phyloP scores from a whole-genome alignment of 2,329 filamentous ascomycete genomes.

The Colletotrichum liriopes region DNA sequence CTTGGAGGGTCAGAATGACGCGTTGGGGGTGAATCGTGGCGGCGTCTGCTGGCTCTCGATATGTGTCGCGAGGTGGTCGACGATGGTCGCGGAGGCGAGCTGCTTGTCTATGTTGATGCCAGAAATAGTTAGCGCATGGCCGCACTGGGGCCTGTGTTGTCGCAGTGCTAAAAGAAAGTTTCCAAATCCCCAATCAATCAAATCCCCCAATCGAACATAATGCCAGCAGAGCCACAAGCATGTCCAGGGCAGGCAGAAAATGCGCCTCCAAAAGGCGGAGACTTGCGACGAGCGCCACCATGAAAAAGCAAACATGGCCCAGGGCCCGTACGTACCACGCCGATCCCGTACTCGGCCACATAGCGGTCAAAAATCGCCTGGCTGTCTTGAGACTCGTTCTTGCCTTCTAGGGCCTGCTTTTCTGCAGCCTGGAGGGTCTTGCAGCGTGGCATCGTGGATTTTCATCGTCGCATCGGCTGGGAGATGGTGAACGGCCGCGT shows the following conservation, averaged over 20 bases:
- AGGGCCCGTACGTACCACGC: slow-evolving; percentile 53
- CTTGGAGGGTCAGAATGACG: slow-evolving; percentile 11
- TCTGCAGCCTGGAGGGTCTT: slow-evolving; percentile 50
- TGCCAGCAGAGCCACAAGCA: slow-evolving; percentile 33
- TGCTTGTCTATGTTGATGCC: slow-evolving; percentile 38
- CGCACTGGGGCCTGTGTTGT: slow-evolving; percentile 33
- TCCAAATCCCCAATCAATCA: slow-evolving; percentile 15
- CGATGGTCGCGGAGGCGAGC: slow-evolving; percentile 36
- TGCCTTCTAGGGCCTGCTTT: slow-evolving; percentile 49
- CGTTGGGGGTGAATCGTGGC: slow-evolving; percentile 1
- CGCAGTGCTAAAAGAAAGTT: slow-evolving; percentile 31
- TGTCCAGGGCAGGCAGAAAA: slow-evolving; percentile 19
- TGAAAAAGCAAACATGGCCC: slow-evolving; percentile 32
- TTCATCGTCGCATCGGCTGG: slow-evolving; percentile 15
- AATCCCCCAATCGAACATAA: slow-evolving; percentile 18
- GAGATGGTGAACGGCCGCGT: neutral
- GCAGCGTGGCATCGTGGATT: slow-evolving; percentile 49
- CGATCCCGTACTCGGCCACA: slow-evolving; percentile 56
- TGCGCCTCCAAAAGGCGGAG: slow-evolving; percentile 6
- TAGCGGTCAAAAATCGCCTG: slow-evolving; percentile 58
- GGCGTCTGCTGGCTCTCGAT: slow-evolving; percentile 5
- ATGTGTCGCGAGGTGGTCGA: slow-evolving; percentile 15
- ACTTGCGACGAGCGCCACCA: slow-evolving; percentile 35
- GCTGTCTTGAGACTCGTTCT: slow-evolving; percentile 61
- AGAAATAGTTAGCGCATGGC: slow-evolving; percentile 38